These are phyloP conservation scores for Plantago ovata DNA, from an alignment of 257 asterid genomes.

Conservation along the genomic window DNA sequence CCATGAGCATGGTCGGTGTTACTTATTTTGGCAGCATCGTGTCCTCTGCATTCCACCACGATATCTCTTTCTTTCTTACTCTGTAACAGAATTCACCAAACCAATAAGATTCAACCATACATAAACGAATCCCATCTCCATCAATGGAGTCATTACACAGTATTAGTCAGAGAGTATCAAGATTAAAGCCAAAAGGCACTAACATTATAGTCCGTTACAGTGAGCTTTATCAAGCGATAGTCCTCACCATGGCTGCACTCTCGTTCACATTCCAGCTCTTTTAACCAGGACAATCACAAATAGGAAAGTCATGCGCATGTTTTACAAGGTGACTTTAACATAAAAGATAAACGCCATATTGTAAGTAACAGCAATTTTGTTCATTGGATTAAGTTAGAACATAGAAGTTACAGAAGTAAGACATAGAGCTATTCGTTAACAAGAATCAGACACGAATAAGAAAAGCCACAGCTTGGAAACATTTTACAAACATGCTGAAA, in stretches of 20 bases:
- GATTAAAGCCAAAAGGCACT: slow-evolving; percentile 21
- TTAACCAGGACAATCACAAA: slow-evolving; percentile 3
- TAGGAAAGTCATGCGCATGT: not conserved
- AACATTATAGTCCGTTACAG: slow-evolving; percentile 70
- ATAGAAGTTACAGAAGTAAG: too few species aligned
- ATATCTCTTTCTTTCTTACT: slow-evolving; percentile 57
- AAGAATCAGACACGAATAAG: too few species aligned
- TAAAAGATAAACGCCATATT: not conserved
- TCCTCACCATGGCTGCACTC: slow-evolving; percentile 99
- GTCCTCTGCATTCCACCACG: slow-evolving; percentile 95
- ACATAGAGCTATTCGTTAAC: too few species aligned
- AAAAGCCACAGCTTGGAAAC: too few species aligned
- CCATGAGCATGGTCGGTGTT: slow-evolving; percentile 92
- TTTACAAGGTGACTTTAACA: not conserved
- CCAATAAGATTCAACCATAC: slow-evolving; percentile 12
- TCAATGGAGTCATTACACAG: not conserved
- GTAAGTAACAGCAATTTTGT: not conserved
- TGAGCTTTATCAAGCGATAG: slow-evolving; percentile 89
- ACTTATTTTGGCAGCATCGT: slow-evolving; percentile 85
- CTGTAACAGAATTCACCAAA: slow-evolving; percentile 26
- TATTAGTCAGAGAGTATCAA: not conserved
- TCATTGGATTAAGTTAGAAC: too few species aligned
- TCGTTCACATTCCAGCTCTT: slow-evolving; percentile 91
- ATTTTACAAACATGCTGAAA: too few species aligned
- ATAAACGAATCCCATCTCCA: slow-evolving; percentile 10